Evolutionary conservation across 345 rosid species (phyloP).

Genomic region (Clausena lansium): DNA sequence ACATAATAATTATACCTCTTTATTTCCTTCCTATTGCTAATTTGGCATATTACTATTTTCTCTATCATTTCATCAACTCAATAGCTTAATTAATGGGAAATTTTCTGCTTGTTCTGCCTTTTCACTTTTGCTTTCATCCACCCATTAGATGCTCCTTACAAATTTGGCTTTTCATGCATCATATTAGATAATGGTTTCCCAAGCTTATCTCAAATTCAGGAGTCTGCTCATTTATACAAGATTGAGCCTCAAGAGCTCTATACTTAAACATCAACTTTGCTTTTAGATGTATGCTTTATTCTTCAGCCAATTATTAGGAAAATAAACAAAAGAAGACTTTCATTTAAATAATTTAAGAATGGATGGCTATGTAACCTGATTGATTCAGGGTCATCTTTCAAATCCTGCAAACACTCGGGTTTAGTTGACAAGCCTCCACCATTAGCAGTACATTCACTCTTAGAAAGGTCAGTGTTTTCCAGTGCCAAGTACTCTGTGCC

Average conservation of each 20-base stretch:
- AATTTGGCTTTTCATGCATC: neutral
- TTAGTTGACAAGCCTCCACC: conserved; percentile 28
- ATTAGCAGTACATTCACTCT: conserved; percentile 15
- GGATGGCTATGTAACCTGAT: conserved; percentile 49
- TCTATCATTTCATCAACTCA: neutral
- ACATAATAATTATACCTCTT: neutral
- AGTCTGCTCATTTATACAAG: neutral
- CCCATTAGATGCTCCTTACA: too few species aligned
- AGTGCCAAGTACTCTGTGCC: conserved; percentile 27
- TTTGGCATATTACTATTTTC: neutral
- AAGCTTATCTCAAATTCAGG: neutral
- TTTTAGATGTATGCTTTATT: neutral
- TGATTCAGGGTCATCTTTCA: conserved; percentile 76
- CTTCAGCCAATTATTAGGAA: neutral
- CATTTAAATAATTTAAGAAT: neutral
- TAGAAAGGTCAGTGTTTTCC: conserved; percentile 21
- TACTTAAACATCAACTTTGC: neutral
- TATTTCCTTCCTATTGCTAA: neutral
- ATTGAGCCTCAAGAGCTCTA: neutral
- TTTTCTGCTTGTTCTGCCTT: neutral
- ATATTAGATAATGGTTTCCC: neutral
- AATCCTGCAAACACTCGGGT: conserved; percentile 55
- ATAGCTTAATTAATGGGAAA: neutral
- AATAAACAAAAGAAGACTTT: neutral
- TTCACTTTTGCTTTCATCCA: neutral